Percentiles rank a stretch among this genome's conserved stretches.
Evolutionary conservation across 2,329 filamentous ascomycete species (phyloP).

Genomic region (Penicillium glabrum): DNA sequence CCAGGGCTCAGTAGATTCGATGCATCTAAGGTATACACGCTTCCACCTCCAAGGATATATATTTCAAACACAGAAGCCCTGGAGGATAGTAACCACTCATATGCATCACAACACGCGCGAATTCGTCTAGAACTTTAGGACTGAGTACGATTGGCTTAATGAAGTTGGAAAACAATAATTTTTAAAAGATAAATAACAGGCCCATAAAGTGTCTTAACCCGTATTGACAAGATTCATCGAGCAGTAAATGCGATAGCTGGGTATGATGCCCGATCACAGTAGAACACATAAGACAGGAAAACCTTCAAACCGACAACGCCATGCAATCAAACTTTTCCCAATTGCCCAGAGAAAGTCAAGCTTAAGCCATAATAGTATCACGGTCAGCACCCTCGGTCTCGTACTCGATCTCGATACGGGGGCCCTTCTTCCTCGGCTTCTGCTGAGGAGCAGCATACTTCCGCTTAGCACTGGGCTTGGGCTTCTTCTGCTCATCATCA

Average conservation of each 20-base stretch:
- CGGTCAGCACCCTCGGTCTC: conserved; percentile 66
- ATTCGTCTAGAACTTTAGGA: no score
- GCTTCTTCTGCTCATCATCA: conserved; percentile 48
- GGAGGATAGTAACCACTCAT: no score
- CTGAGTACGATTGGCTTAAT: no score
- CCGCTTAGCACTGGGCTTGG: conserved; percentile 53
- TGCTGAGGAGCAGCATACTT: conserved; percentile 55
- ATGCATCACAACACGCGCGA: no score
- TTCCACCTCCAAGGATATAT: no score
- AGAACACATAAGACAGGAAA: conserved; percentile 7
- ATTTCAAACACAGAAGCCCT: no score
- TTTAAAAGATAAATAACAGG: not conserved
- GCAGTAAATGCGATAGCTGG: conserved; percentile 33
- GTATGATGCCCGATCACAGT: conserved; percentile 37
- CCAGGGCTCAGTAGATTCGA: no score
- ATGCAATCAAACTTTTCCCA: conserved; percentile 29
- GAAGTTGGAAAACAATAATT: not conserved
- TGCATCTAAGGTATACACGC: no score
- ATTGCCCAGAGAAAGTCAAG: conserved; percentile 3
- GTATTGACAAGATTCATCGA: conserved; percentile 17
- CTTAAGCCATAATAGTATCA: conserved; percentile 47
- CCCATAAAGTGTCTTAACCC: conserved; percentile 8
- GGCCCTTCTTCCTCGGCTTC: conserved; percentile 62
- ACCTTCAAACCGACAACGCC: conserved; percentile 30
- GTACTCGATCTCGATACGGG: conserved; percentile 73